These are phyloP conservation scores for Epichloe scottii DNA, from an alignment of 2,329 filamentous ascomycete species.

Conservation along the genomic window DNA sequence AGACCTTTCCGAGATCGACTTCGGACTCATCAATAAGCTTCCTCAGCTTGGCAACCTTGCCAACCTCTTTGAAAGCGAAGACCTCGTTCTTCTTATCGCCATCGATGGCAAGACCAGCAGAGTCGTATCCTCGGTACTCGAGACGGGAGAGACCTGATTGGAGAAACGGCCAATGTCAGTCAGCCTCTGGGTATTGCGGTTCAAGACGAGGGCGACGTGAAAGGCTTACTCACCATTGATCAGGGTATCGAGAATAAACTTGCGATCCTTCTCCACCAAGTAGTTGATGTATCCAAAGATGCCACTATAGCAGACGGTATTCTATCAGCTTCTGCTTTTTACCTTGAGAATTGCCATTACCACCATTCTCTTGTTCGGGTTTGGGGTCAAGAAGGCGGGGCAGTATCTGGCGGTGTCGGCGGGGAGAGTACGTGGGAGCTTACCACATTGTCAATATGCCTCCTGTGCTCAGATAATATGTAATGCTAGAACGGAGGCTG, in stretches of 20 bases:
- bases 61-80: conserved; percentile 95
- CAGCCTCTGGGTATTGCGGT: conserved; percentile 1
- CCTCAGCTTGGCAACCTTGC: conserved; percentile 96
- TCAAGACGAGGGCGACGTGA: background rate
- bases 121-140: conserved; percentile 98
- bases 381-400: conserved; percentile 2
- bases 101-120: conserved; percentile 87
- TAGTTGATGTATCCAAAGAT: conserved; percentile 99
- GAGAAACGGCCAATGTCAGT: conserved; percentile 10
- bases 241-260: conserved; percentile 88
- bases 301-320: conserved; percentile 43
- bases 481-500: conserved; percentile 1
- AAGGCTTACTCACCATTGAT: conserved; percentile 64
- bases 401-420: conserved; percentile 8
- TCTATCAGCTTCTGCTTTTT: conserved; percentile 14
- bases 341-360: background rate
- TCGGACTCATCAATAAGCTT: conserved; percentile 76
- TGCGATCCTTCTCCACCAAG: conserved; percentile 95
- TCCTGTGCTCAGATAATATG: conserved; percentile 5
- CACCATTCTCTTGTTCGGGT: background rate
- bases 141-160: conserved; percentile 74
- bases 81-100: conserved; percentile 99
- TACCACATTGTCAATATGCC: conserved; percentile 14
- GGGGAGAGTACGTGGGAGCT: conserved; percentile 2
- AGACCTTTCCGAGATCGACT: conserved; percentile 80